Base-by-base conservation (phyloP, 345 rosid species). In the Firmiana major region DNA sequence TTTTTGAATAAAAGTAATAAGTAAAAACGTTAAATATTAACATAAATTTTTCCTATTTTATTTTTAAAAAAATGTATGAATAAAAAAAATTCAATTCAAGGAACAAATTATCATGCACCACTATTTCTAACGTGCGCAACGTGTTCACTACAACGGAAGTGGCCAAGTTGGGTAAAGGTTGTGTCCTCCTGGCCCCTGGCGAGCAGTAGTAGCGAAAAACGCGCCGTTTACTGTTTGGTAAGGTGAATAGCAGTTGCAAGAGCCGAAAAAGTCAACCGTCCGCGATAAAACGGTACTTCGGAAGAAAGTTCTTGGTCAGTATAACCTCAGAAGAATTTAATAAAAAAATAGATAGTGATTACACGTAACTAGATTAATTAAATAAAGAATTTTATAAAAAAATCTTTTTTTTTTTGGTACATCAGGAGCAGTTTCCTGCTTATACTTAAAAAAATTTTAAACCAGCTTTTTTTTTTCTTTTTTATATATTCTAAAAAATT, bases 231-330 rank as follows among this genome's bases (percentile, higher is more conserved):
- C 22, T 45, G 5, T 24, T 49, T 65, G 31, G 48, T 64, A 51
- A 9, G 45, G 57, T 24, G 74, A 28, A 73, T 67, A 54, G 60
- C 34, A 60, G 13, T 58, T 38, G 1, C 34, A 9, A 1, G 67
- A 17, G 9, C 7, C 24, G 17, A 6, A 6, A 54, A 77, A 71
- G 58, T 71, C 83, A 77, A 77, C 81, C 53, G 70, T 7, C 40
- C 76, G 9, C 79, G 67, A 16, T 7, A 58, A 70, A 68, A 17
- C 5, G 0, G 76, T 80, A 80, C 69, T 65, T 31, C 45, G 38
- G 0, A 9, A 1, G 42, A 36, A 17, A 28, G 24, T 49, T 19
- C 46, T 46, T 2, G 22, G 5, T 8, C 49, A 17, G 40, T 38
- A 5, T 38, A 38, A 4, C 40, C 40, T 38, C 40, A 38, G 40